A percentile compares a stretch with the other conserved stretches of the same genome.
These are phyloP conservation scores for Epichloe uncinata DNA, from an alignment of 2,329 filamentous ascomycete species.

Conservation along the genomic window DNA sequence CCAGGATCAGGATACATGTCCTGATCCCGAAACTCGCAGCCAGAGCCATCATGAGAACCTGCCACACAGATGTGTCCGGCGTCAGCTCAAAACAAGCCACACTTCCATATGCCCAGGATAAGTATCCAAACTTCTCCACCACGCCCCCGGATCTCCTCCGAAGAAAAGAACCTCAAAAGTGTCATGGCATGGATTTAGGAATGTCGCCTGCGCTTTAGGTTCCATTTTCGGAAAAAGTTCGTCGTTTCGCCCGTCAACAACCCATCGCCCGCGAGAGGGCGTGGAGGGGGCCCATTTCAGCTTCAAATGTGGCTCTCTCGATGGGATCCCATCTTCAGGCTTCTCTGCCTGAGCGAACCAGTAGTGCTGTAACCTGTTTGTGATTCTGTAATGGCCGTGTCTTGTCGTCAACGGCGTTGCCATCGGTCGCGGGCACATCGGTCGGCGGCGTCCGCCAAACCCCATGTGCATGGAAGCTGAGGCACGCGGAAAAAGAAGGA, in stretches of 20 bases:
- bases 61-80: too few species aligned
- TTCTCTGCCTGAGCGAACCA: too few species aligned
- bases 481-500: too few species aligned
- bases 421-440: too few species aligned
- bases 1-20: constrained; percentile 26
- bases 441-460: background rate
- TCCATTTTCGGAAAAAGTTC: background rate
- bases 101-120: background rate
- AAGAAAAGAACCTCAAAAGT: constrained; percentile 18
- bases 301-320: background rate
- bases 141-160: background rate
- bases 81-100: background rate
- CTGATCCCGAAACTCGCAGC: constrained; percentile 35
- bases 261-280: background rate
- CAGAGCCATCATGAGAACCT: constrained; percentile 46
- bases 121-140: too few species aligned
- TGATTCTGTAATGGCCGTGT: too few species aligned
- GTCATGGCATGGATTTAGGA: constrained; percentile 39
- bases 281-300: background rate
- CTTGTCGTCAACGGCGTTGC: background rate
- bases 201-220: background rate
- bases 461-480: background rate
- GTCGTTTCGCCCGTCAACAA: background rate
- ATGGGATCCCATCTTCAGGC: background rate
- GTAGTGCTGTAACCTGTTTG: too few species aligned